Percentiles rank a stretch among this genome's conserved stretches.
phyloP scores from a whole-genome alignment of 106 monocot species.

The Vanilla planifolia region DNA sequence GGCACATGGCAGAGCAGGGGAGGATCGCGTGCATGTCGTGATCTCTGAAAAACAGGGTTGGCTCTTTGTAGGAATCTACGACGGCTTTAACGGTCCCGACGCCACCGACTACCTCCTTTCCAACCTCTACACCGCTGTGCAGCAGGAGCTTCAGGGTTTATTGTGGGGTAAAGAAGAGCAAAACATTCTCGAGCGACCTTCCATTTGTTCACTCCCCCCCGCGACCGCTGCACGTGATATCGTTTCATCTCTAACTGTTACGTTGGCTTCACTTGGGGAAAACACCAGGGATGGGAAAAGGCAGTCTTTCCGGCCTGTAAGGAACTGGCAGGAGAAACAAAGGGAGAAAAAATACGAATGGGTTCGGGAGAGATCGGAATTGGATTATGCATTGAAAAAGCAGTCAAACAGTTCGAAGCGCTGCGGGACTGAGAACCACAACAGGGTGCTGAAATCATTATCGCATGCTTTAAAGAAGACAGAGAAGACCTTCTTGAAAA shows the following conservation, averaged over 20 bases:
- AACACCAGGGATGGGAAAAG: too few species aligned
- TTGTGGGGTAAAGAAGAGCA: too few species aligned
- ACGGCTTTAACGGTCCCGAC: constrained; percentile 73
- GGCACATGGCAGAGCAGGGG: constrained; percentile 69
- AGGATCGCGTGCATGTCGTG: constrained; percentile 58
- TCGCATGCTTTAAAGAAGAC: constrained; percentile 42
- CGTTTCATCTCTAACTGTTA: constrained; percentile 16
- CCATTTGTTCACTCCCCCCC: too few species aligned
- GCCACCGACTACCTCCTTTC: constrained; percentile 66
- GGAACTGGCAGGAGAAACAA: not conserved
- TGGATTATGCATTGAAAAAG: not conserved
- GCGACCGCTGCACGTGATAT: not conserved
- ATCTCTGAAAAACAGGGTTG: constrained; percentile 54
- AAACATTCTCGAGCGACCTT: too few species aligned
- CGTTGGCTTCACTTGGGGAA: not conserved
- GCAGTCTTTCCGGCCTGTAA: too few species aligned
- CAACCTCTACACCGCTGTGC: constrained; percentile 49
- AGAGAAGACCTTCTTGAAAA: constrained; percentile 43
- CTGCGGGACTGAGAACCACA: too few species aligned
- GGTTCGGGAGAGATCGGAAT: too few species aligned
- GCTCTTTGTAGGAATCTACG: constrained; percentile 76
- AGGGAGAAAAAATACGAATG: too few species aligned
- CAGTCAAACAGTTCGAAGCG: too few species aligned
- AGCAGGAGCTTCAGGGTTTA: constrained; percentile 44
- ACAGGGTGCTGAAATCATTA: constrained; percentile 35